Evolutionary conservation across 1,284 basidiomycete genomes (phyloP).

Genomic region (Ceratobasidium sp.): DNA sequence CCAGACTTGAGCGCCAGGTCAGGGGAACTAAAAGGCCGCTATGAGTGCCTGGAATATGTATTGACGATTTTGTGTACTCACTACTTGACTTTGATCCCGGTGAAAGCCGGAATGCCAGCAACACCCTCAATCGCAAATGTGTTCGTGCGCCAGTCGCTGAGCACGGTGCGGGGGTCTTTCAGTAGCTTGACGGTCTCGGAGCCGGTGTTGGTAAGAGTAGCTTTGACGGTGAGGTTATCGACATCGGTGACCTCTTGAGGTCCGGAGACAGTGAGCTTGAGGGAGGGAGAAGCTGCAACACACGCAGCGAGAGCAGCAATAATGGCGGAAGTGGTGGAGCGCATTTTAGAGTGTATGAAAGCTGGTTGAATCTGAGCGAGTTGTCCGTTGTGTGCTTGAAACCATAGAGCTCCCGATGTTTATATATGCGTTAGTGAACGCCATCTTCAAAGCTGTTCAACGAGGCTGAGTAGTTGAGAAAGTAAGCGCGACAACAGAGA

Average conservation of each 20-base stretch:
- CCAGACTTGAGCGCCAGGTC: constrained; percentile 27
- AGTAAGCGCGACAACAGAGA: not conserved
- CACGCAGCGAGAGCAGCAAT: constrained; percentile 22
- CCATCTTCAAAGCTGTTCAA: not conserved
- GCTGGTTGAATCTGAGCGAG: constrained; percentile 6
- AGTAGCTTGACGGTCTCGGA: constrained; percentile 37
- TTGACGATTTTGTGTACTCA: constrained; percentile 11
- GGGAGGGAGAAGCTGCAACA: constrained; percentile 23
- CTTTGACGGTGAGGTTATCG: constrained; percentile 40
- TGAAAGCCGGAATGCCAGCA: constrained; percentile 25
- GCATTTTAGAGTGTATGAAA: constrained; percentile 15
- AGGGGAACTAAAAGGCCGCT: constrained; percentile 23
- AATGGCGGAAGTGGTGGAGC: constrained; percentile 26
- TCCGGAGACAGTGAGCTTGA: constrained; percentile 50
- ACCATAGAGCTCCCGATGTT: not conserved
- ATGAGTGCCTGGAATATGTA: not conserved
- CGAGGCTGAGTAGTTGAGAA: not conserved
- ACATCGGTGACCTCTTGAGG: constrained; percentile 53
- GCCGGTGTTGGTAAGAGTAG: constrained; percentile 42
- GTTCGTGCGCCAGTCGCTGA: constrained; percentile 58
- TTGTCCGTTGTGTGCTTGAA: not conserved
- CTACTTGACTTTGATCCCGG: constrained; percentile 43
- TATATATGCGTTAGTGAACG: constrained; percentile 10
- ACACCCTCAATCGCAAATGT: constrained; percentile 57
- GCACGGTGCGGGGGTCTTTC: constrained; percentile 39